Evolutionary conservation across 129 eudicot genomes (phyloP).

Genomic region (Centella asiatica): DNA sequence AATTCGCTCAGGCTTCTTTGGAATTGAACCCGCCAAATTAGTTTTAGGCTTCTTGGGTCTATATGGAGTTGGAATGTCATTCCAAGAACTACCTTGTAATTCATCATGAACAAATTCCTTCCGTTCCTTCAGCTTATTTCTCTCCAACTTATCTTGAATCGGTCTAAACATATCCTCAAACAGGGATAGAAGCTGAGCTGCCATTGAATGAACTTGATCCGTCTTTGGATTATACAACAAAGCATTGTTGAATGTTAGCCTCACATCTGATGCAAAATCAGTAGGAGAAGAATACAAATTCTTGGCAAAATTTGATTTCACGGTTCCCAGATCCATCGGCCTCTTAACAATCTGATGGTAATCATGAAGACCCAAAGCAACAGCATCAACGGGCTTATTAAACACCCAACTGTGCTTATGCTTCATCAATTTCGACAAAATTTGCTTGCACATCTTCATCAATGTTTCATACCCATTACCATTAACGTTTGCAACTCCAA

Average conservation of each 20-base stretch:
- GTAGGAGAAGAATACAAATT: conserved; percentile 33
- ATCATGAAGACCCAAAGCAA: conserved; percentile 73
- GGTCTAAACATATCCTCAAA: conserved; percentile 75
- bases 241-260: conserved; percentile 76
- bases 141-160: conserved; percentile 36
- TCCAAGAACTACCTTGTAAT: conserved; percentile 76
- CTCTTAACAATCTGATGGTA: conserved; percentile 62
- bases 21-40: conserved; percentile 14
- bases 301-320: conserved; percentile 43
- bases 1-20: conserved; percentile 27
- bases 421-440: conserved; percentile 59
- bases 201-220: conserved; percentile 62
- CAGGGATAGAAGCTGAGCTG: conserved; percentile 40
- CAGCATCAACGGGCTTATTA: conserved; percentile 67
- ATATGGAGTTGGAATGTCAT: conserved; percentile 36
- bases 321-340: conserved; percentile 97
- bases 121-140: neutral
- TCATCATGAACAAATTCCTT: conserved; percentile 32
- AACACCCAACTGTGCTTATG: conserved; percentile 51
- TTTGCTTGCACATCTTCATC: conserved; percentile 57
- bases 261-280: conserved; percentile 69
- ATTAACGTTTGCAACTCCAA: conserved; percentile 12
- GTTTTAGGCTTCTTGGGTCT: conserved; percentile 41
- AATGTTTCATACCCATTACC: conserved; percentile 9
- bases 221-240: conserved; percentile 74